phyloP scores from a whole-genome alignment of 257 asterid species.

The Scutellaria minor region DNA sequence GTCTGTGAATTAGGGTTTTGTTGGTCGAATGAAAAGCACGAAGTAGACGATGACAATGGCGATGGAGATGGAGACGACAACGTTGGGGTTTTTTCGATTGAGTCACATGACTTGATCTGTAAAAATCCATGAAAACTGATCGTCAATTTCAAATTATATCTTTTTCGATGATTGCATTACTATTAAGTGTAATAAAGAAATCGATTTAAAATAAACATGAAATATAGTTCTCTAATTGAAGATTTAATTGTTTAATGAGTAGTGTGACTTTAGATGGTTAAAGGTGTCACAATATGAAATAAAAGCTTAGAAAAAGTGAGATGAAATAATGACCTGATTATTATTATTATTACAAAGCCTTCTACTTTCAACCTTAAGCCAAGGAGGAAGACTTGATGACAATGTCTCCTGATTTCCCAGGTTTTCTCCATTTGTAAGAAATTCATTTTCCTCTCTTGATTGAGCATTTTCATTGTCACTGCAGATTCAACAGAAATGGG shows the following conservation, averaged over 20 bases:
- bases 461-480: conserved; percentile 32
- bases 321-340: conserved; percentile 50
- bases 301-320: neutral
- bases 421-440: conserved; percentile 35
- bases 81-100: conserved; percentile 48
- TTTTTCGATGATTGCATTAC: too few relatives aligned
- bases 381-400: conserved; percentile 68
- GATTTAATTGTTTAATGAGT: too few relatives aligned
- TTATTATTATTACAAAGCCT: conserved; percentile 36
- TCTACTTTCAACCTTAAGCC: conserved; percentile 63
- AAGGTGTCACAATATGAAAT: neutral
- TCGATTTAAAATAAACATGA: too few relatives aligned
- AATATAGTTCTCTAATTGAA: too few relatives aligned
- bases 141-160: too few relatives aligned
- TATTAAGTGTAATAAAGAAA: too few relatives aligned
- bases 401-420: conserved; percentile 42
- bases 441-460: conserved; percentile 31
- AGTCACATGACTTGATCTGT: conserved; percentile 33
- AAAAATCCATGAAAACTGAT: too few relatives aligned
- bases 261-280: too few relatives aligned
- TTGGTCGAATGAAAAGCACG: conserved; percentile 52
- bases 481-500: conserved; percentile 6
- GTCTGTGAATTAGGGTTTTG: conserved; percentile 41
- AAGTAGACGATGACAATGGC: conserved; percentile 51
- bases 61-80: conserved; percentile 54